Evolutionary conservation across 805 yeast species (phyloP), one percentile per base, ranked within the genome.

Genomic region (Clavispora vitiphila): DNA sequence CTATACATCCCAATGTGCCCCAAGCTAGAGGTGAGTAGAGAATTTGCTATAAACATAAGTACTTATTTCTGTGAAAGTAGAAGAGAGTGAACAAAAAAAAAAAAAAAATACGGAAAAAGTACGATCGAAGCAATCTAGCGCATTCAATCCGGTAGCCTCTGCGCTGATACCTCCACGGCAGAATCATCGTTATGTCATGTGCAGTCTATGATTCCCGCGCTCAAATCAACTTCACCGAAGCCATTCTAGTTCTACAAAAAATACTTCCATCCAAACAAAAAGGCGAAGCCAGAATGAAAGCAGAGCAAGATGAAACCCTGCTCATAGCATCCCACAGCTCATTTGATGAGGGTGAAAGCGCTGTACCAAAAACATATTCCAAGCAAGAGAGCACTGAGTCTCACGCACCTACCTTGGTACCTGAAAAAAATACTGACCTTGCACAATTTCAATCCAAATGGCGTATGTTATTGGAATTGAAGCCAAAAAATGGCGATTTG

Each of bases 401-500:
- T 29, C 11, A 29, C 32, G 10, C 32, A n/a, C 16, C 32, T 29
- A 15, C 8, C 10, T n/a, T 24, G 12, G 22, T 32, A 24, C 24
- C 14, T 19, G 35, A 34, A 8, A 19, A 6, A 7, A 22, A 22
- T 9, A 15, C 15, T 9, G 37, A 34, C 5, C 16, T 34, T 12
- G 27, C 9, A 10, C 35, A 30, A 16, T 20, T 23, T 18, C 46
- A 48, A n/a, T 24, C 22, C 7, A 24, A 43, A 10, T 48, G 52
- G 52, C 35, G 23, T n/a, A 14, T 15, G 11, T 35, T 46, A 40
- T 40, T 46, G 16, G 31, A 34, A 14, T 35, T 19, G 5, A 24
- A 10, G 12, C 42, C 43, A 15, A 24, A 14, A 9, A 79, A 76
- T 44, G 84, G 83, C 6, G 77, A 71, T 37, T 57, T 54, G 24